phyloP scores from a whole-genome alignment of 2,329 filamentous ascomycete genomes.

The Microcera coccophila region DNA sequence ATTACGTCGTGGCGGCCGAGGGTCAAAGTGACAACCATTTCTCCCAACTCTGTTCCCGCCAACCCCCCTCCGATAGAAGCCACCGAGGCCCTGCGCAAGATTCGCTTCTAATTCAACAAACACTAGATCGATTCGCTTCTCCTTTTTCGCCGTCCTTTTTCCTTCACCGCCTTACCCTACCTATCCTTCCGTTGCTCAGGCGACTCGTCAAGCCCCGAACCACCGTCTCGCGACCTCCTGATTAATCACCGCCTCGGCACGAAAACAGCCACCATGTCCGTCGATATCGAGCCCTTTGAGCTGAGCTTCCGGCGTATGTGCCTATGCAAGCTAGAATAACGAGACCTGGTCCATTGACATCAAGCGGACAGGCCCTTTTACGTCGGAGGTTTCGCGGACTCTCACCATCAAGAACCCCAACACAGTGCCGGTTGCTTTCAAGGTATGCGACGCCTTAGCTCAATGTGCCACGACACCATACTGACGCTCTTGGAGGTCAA shows the following conservation, averaged over 20 bases:
- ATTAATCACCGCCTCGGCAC: conserved; percentile 1
- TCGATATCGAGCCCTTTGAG: conserved; percentile 88
- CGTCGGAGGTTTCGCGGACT: conserved; percentile 60
- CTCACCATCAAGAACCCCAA: conserved; percentile 64
- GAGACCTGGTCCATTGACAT: conserved; percentile 17
- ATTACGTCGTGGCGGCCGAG: conserved; percentile 21
- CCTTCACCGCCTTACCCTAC: neutral
- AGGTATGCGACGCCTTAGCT: conserved; percentile 44
- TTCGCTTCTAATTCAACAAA: no score
- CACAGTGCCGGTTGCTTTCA: conserved; percentile 62
- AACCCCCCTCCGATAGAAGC: neutral
- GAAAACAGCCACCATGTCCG: conserved; percentile 67
- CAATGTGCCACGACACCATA: neutral
- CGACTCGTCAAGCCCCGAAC: conserved; percentile 6
- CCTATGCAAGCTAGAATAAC: conserved; percentile 10
- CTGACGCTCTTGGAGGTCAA: conserved; percentile 67
- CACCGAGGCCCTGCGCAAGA: neutral
- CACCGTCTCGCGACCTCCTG: conserved; percentile 22
- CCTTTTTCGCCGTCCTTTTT: neutral
- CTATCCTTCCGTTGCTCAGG: no score
- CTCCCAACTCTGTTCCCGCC: conserved; percentile 4
- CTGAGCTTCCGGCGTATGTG: conserved; percentile 86
- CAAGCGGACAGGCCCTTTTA: conserved; percentile 56
- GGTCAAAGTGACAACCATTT: conserved; percentile 4
- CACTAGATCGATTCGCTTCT: no score